Evolutionary conservation across 805 yeast species (phyloP).

Genomic region (Lipomyces yamadae): DNA sequence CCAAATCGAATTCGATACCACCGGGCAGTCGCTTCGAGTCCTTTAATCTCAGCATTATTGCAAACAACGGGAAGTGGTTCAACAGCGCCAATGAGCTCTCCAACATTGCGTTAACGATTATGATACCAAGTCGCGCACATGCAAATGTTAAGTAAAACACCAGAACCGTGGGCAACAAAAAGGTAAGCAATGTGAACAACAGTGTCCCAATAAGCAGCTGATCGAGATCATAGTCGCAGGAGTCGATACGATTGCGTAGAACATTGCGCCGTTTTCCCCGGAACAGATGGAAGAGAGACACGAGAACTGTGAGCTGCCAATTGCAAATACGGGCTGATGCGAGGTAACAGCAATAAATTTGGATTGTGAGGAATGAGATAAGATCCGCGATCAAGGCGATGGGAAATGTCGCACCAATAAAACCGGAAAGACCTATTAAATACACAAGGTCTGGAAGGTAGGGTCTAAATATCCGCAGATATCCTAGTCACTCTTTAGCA

Average conservation of each 20-base stretch:
- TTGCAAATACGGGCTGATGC: slow-evolving; percentile 79
- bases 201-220: slow-evolving; percentile 88
- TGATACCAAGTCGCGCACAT: slow-evolving; percentile 56
- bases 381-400: slow-evolving; percentile 70
- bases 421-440: slow-evolving; percentile 50
- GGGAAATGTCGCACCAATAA: slow-evolving; percentile 71
- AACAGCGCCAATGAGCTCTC: slow-evolving; percentile 67
- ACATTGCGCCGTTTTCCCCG: slow-evolving; percentile 88
- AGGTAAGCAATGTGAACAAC: slow-evolving; percentile 75
- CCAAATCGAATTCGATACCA: slow-evolving; percentile 51
- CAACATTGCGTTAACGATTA: slow-evolving; percentile 55
- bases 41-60: slow-evolving; percentile 74
- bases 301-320: slow-evolving; percentile 70
- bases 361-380: slow-evolving; percentile 65
- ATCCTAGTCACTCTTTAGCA: slow-evolving; percentile 15
- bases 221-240: slow-evolving; percentile 81
- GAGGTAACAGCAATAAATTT: slow-evolving; percentile 74
- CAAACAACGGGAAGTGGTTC: slow-evolving; percentile 88
- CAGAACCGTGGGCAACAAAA: slow-evolving; percentile 82
- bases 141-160: slow-evolving; percentile 84
- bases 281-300: slow-evolving; percentile 79
- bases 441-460: slow-evolving; percentile 45
- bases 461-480: slow-evolving; percentile 42
- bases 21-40: slow-evolving; percentile 74
- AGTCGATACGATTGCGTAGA: slow-evolving; percentile 82